A percentile compares a stretch with the other conserved stretches of the same genome.
Evolutionary conservation across 2,329 filamentous ascomycete species (phyloP).

Genomic region (Apiospora koreana): DNA sequence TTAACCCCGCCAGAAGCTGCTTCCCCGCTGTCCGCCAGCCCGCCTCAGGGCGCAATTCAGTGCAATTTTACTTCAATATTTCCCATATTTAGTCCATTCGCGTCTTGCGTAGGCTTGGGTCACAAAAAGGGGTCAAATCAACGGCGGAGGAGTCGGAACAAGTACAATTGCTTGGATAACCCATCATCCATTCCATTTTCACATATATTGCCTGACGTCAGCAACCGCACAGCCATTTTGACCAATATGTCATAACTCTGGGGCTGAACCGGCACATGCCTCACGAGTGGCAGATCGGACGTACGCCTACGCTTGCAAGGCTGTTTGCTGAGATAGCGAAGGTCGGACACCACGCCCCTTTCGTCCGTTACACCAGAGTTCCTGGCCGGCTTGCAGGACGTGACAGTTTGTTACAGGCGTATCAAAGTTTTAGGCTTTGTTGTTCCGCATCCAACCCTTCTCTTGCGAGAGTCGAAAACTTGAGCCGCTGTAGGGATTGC

Average conservation of each 20-base stretch:
- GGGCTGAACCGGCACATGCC: background rate
- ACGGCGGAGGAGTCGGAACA: background rate
- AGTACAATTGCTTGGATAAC: background rate
- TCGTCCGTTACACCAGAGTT: background rate
- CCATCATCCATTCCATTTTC: background rate
- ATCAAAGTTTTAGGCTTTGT: background rate
- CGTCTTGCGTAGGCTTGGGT: background rate
- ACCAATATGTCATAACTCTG: background rate
- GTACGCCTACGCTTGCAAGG: no score
- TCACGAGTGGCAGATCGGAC: background rate
- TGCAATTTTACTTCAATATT: conserved; percentile 3
- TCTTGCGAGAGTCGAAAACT: background rate
- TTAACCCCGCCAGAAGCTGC: conserved; percentile 1
- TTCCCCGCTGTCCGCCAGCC: background rate
- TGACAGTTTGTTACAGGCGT: background rate
- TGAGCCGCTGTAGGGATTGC: background rate
- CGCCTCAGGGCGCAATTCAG: background rate
- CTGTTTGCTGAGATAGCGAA: background rate
- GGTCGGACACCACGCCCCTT: background rate
- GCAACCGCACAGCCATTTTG: background rate
- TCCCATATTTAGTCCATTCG: background rate
- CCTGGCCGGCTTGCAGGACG: background rate
- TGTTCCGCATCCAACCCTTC: no score
- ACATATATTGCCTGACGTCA: background rate
- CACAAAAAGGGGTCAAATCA: background rate